These are phyloP conservation scores for Kodamaea plutei DNA, from an alignment of 1,139 yeast genomes.

Conservation along the genomic window DNA sequence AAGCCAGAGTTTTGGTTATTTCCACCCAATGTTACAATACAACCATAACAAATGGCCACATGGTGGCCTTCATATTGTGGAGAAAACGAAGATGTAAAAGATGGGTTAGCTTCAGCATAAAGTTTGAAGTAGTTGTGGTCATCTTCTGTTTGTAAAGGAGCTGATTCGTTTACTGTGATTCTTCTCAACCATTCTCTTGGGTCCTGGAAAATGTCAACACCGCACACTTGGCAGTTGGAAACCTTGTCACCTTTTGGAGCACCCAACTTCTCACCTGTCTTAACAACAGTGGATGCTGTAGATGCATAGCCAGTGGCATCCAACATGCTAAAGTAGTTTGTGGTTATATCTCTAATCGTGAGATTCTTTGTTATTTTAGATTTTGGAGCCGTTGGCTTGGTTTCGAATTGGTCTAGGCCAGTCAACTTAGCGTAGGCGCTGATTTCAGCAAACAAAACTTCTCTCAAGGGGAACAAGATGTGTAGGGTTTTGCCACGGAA, in stretches of 20 bases:
- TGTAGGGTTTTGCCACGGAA: constrained; percentile 31
- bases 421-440: constrained; percentile 45
- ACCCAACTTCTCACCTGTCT: constrained; percentile 78
- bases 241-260: constrained; percentile 37
- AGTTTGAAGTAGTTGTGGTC: constrained; percentile 38
- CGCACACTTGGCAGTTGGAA: constrained; percentile 50
- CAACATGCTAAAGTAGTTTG: constrained; percentile 66
- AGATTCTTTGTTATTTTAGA: constrained; percentile 54
- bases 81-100: not conserved
- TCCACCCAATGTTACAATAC: constrained; percentile 58
- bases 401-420: constrained; percentile 20
- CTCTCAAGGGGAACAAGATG: constrained; percentile 68
- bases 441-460: constrained; percentile 65
- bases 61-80: constrained; percentile 13
- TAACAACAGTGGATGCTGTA: constrained; percentile 88
- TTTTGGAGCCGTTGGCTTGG: constrained; percentile 22
- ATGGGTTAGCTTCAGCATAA: constrained; percentile 10
- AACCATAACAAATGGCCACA: constrained; percentile 66
- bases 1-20: constrained; percentile 31
- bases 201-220: constrained; percentile 45
- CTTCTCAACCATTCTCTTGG: constrained; percentile 68
- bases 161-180: constrained; percentile 65
- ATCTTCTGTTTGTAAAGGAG: constrained; percentile 45
- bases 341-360: constrained; percentile 76
- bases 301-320: constrained; percentile 81